Conservation (phyloP, 805 yeast species). For the Teunomyces pallodes region DNA sequence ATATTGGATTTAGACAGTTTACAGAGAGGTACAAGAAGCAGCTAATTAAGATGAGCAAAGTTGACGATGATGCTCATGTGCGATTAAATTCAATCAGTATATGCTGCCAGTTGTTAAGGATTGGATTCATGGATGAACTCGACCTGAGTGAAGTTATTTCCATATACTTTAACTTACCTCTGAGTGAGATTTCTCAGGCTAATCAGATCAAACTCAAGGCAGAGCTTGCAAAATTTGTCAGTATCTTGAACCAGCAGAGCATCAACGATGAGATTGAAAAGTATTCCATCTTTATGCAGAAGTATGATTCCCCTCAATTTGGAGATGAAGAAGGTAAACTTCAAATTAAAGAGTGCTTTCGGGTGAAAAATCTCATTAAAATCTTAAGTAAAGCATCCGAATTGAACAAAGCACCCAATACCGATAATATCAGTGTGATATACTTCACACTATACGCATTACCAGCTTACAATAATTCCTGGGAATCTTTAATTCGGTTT, state of each 20-base stretch:
- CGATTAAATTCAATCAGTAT: conserved; percentile 50
- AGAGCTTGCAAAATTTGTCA: conserved; percentile 57
- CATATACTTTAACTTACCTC: conserved; percentile 31
- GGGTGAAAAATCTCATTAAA: conserved; percentile 16
- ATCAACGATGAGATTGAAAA: conserved; percentile 36
- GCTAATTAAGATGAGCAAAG: conserved; percentile 54
- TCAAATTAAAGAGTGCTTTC: conserved; percentile 19
- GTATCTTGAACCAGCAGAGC: conserved; percentile 40
- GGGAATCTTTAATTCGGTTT: conserved; percentile 43
- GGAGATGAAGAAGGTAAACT: conserved; percentile 20
- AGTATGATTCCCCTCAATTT: conserved; percentile 22
- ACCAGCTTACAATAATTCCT: conserved; percentile 22
- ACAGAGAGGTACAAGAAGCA: conserved; percentile 70
- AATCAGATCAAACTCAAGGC: conserved; percentile 27
- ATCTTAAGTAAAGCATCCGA: not conserved
- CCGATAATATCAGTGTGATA: conserved; percentile 14
- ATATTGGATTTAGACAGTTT: conserved; percentile 73
- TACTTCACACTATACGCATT: conserved; percentile 34
- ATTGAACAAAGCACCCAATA: conserved; percentile 4
- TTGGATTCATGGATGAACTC: conserved; percentile 63
- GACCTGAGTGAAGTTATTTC: conserved; percentile 34
- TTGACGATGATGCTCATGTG: conserved; percentile 51
- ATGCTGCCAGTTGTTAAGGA: conserved; percentile 51
- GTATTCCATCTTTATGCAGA: conserved; percentile 28
- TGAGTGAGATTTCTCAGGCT: conserved; percentile 17